Evolutionary conservation across 2,329 filamentous ascomycete species (phyloP), one percentile per base, ranked within the genome.

Genomic region (Colletotrichum tropicicola): DNA sequence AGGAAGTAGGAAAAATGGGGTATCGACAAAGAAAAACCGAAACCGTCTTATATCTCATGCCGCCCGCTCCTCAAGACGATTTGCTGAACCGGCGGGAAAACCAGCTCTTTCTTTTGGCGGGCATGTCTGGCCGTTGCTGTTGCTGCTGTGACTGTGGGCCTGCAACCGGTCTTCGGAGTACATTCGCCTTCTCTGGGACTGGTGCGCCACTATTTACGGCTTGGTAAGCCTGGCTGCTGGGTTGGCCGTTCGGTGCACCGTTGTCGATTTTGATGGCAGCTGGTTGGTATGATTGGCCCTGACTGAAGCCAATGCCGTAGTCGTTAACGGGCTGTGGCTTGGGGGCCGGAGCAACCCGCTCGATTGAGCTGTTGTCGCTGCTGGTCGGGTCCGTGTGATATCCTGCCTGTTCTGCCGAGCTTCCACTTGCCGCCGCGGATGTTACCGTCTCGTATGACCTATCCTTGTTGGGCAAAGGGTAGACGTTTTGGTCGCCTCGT

Each of bases 281-380:
- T 13, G 81, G 70, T 66, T 83, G 82, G 67, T 82, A 81, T 13
- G 77, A 67, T 12, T 80, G 71, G 28, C 77, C 70, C 63, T 83
- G 82, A 48, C 75, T 80, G 71, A 87, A 85, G 44, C 80, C 82
- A 68, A 90, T 90, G 53, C 91, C 91, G 71, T 92, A 92, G 68
- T 85, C 86, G 57, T 91, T 90, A 6, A 79, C 73, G 7, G 85
- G 83, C 51, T 89, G 85, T 27, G 72, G 73, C 25, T 83, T 85
- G 71, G 86, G 86, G 35, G 83, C 80, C 5, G 83, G 82, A 54
- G 89, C 86, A 23, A 89, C 82, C 67, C 93, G 90, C 74, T 97
- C 93, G 70, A 97, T 88, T 2, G 93, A 97, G 80, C 93, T 97
- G 79, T 97, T 97, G 74, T 97, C 92, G 74, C 94, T 97, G 80